Evolutionary conservation across 2,329 filamentous ascomycete species (phyloP).

Genomic region (Stachybotrys elegans): DNA sequence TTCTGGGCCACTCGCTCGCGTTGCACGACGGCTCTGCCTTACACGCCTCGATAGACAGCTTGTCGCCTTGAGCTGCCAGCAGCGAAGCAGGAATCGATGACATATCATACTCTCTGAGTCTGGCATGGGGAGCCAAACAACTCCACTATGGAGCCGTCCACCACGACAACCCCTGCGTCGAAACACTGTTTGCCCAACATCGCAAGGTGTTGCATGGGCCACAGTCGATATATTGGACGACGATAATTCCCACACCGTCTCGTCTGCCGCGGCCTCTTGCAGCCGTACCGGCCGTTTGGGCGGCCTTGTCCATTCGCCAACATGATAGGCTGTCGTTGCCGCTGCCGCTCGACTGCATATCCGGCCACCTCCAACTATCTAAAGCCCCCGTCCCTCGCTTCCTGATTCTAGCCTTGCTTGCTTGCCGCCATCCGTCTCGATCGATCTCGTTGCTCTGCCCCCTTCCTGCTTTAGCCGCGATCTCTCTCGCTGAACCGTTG

Average conservation of each 20-base stretch:
- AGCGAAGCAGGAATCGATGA: no score
- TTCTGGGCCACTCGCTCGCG: no score
- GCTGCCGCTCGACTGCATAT: slow-evolving; percentile 1
- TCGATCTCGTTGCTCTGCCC: neutral
- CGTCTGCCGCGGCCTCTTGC: neutral
- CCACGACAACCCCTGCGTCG: neutral
- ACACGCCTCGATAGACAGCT: no score
- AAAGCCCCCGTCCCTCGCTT: neutral
- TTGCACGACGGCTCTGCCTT: no score
- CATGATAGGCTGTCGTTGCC: slow-evolving; percentile 6
- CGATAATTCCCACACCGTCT: neutral
- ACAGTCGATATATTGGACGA: slow-evolving; percentile 3
- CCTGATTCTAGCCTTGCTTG: neutral
- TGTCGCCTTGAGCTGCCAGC: no score
- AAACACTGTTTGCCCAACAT: slow-evolving; percentile 1
- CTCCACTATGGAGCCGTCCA: no score
- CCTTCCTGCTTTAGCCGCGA: neutral
- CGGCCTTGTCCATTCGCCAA: slow-evolving; percentile 4
- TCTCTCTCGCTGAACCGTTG: neutral
- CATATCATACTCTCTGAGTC: no score
- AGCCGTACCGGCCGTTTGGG: neutral
- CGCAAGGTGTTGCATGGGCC: neutral
- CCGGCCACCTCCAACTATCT: neutral
- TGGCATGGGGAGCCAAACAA: no score
- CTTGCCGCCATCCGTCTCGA: neutral